phyloP scores from a whole-genome alignment of 306 rosid species.

The Cucurbita pepo region DNA sequence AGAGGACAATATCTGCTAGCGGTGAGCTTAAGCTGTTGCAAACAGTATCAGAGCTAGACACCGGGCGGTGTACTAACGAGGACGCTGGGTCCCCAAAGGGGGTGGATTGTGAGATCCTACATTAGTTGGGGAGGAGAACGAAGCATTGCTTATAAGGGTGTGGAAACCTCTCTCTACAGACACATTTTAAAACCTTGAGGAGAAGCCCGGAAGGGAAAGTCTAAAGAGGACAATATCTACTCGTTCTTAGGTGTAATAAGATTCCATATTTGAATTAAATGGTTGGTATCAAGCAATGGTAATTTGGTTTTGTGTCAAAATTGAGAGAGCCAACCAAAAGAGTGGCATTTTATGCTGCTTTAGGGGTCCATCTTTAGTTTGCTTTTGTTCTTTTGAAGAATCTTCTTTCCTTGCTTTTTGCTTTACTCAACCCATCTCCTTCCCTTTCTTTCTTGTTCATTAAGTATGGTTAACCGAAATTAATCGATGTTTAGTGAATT shows the following conservation, averaged over 20 bases:
- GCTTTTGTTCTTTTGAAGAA: constrained; percentile 29
- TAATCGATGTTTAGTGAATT: constrained; percentile 24
- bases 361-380: constrained; percentile 34
- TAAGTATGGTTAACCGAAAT: constrained; percentile 27
- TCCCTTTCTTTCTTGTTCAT: constrained; percentile 35
- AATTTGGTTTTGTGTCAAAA: background rate
- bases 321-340: constrained; percentile 23
- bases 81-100: too few species aligned
- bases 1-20: too few species aligned
- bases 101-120: too few species aligned
- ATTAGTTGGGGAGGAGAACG: too few species aligned
- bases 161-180: too few species aligned
- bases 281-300: background rate
- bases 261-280: constrained; percentile 4
- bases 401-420: constrained; percentile 41
- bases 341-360: constrained; percentile 26
- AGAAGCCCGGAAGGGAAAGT: too few species aligned
- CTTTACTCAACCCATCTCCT: constrained; percentile 43
- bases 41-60: too few species aligned
- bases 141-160: too few species aligned
- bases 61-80: too few species aligned
- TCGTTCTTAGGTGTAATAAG: background rate
- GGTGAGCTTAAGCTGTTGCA: too few species aligned
- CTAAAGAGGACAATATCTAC: too few species aligned
- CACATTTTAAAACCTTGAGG: too few species aligned